A percentile compares a stretch with the other conserved stretches of the same genome.
Conservation (phyloP, 192 early-diverging fungal species). For the Funneliformis mosseae region DNA sequence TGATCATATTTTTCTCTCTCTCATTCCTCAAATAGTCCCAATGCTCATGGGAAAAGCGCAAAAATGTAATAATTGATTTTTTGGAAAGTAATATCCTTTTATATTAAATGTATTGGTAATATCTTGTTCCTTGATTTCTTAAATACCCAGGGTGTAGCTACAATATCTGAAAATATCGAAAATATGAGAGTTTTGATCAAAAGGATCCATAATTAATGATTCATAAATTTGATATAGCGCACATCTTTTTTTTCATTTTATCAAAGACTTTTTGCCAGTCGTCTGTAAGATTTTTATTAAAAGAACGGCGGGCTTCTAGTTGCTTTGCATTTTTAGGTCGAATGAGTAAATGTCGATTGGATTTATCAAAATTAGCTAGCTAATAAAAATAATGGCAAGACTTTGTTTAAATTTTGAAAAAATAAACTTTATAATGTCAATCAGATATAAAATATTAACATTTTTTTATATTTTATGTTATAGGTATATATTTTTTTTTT, state of each 20-base stretch:
- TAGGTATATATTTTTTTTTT: too few species aligned
- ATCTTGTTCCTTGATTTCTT: not conserved
- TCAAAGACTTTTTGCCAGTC: not conserved
- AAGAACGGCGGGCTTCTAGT: slow-evolving; percentile 7
- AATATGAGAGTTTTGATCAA: not conserved
- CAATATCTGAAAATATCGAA: slow-evolving; percentile 2
- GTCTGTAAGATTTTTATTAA: slow-evolving; percentile 18
- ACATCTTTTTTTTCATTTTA: slow-evolving; percentile 34
- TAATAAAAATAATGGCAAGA: too few species aligned
- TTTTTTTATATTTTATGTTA: too few species aligned
- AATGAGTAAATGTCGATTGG: too few species aligned
- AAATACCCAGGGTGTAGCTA: slow-evolving; percentile 21
- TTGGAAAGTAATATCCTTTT: slow-evolving; percentile 28
- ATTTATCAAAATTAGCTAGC: too few species aligned
- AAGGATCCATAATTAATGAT: not conserved
- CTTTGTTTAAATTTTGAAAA: too few species aligned
- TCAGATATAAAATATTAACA: too few species aligned
- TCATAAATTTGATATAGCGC: not conserved
- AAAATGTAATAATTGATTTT: slow-evolving; percentile 30
- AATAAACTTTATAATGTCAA: too few species aligned
- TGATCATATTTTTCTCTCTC: not conserved
- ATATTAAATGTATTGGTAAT: not conserved
- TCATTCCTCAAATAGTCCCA: not conserved
- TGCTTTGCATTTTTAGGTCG: not conserved
- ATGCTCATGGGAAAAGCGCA: slow-evolving; percentile 6